Percentiles rank a stretch among this genome's conserved stretches.
These are phyloP conservation scores for Cicer judaicum DNA, from an alignment of 306 rosid species.

Conservation along the genomic window DNA sequence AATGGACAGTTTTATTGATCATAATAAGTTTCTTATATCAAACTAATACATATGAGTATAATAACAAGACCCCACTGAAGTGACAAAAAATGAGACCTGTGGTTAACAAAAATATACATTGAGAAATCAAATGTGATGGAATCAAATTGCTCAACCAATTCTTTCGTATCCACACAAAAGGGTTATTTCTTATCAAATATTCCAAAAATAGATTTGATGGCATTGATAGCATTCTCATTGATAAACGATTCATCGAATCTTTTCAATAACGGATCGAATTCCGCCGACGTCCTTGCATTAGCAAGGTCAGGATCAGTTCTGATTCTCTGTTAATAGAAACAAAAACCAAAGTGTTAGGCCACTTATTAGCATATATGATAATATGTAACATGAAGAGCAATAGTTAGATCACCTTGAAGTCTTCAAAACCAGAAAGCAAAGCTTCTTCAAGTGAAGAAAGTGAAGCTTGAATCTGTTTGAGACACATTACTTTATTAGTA, in stretches of 20 bases:
- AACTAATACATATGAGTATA: slow-evolving; percentile 17
- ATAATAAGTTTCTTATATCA: slow-evolving; percentile 7
- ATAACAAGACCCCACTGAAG: slow-evolving; percentile 32
- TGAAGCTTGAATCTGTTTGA: slow-evolving; percentile 78
- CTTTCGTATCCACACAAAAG: slow-evolving; percentile 20
- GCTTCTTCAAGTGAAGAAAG: slow-evolving; percentile 97
- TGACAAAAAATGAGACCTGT: slow-evolving; percentile 45
- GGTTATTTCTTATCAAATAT: slow-evolving; percentile 69
- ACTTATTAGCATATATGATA: slow-evolving; percentile 9
- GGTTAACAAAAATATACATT: slow-evolving; percentile 41
- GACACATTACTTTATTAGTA: not conserved
- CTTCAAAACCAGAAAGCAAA: slow-evolving; percentile 83
- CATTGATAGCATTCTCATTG: slow-evolving; percentile 96
- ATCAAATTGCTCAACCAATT: slow-evolving; percentile 42
- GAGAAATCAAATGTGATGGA: slow-evolving; percentile 27
- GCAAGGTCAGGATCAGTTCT: slow-evolving; percentile 91
- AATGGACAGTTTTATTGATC: slow-evolving; percentile 43
- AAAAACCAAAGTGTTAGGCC: slow-evolving; percentile 36
- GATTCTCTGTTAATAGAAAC: slow-evolving; percentile 66
- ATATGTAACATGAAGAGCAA: not conserved
- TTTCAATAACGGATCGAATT: slow-evolving; percentile 70
- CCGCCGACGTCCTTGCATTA: slow-evolving; percentile 60
- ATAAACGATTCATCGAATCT: slow-evolving; percentile 89
- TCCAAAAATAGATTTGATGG: slow-evolving; percentile 91
- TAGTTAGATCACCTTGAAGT: slow-evolving; percentile 75